Conservation (phyloP, 176 grass and related monocot genomes). For the Areca catechu region DNA sequence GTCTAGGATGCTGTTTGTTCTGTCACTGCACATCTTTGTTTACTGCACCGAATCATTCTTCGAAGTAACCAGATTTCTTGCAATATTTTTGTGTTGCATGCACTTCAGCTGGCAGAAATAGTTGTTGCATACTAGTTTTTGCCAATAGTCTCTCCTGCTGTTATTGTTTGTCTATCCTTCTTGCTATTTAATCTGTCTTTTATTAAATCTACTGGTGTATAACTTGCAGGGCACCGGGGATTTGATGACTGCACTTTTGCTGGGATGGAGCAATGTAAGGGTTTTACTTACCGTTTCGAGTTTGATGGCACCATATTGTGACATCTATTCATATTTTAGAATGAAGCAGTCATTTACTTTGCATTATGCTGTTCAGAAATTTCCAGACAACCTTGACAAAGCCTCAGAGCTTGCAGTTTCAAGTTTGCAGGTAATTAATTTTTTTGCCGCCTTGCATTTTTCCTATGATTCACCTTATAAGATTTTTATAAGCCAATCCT, state of each 20-base stretch:
- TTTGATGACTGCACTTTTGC: conserved; percentile 74
- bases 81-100: no score
- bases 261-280: conserved; percentile 99
- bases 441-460: not conserved
- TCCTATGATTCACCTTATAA: no score
- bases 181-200: not conserved
- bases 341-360: not conserved
- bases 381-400: conserved; percentile 71
- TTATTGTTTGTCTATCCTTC: not conserved
- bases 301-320: no score
- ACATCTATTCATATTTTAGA: not conserved
- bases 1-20: no score
- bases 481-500: no score
- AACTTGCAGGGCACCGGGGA: conserved; percentile 84
- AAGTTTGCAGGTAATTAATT: conserved; percentile 60
- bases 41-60: no score
- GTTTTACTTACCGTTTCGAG: not conserved
- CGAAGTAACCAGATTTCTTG: no score
- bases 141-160: not conserved
- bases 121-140: no score
- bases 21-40: no score
- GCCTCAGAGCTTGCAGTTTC: conserved; percentile 93
- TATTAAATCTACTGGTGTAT: not conserved
- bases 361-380: conserved; percentile 57
- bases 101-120: no score